phyloP scores from a whole-genome alignment of 805 yeast species.

The Wickerhamomyces queroliae region DNA sequence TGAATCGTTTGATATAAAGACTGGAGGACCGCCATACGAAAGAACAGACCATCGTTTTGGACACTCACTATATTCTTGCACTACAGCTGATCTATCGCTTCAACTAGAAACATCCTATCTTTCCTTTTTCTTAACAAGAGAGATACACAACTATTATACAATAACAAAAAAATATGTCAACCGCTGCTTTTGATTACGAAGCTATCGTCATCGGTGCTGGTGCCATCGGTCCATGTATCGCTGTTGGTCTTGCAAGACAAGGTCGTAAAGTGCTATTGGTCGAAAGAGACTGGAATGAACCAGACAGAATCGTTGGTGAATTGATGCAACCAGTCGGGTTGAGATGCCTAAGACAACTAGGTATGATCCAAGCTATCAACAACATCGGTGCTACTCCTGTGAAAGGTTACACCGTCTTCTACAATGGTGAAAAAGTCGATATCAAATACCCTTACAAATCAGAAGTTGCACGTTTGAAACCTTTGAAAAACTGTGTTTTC shows the following conservation, averaged over 20 bases:
- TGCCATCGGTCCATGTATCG: constrained; percentile 90
- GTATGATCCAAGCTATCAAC: constrained; percentile 72
- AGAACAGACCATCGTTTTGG: too few species aligned
- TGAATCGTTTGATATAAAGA: too few species aligned
- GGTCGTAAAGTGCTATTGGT: constrained; percentile 72
- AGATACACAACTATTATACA: background rate
- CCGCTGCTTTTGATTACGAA: constrained; percentile 42
- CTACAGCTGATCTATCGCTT: too few species aligned
- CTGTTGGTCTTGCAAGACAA: constrained; percentile 83
- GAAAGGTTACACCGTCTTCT: constrained; percentile 77
- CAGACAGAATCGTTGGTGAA: constrained; percentile 97
- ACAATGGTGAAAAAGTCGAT: constrained; percentile 46
- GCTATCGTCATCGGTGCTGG: constrained; percentile 98
- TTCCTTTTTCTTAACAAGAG: too few species aligned
- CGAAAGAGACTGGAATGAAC: constrained; percentile 88
- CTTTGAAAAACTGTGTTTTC: constrained; percentile 49
- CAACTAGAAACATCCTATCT: too few species aligned
- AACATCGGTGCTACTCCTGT: constrained; percentile 73
- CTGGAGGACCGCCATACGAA: too few species aligned
- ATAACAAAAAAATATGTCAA: background rate
- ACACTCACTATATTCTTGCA: too few species aligned
- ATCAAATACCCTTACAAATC: constrained; percentile 72
- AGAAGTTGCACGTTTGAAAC: constrained; percentile 36
- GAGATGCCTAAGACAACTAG: constrained; percentile 73
- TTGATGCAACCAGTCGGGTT: constrained; percentile 97